These are phyloP conservation scores for Leccinum variicolor DNA, from an alignment of 768 basidiomycete genomes.

Conservation along the genomic window DNA sequence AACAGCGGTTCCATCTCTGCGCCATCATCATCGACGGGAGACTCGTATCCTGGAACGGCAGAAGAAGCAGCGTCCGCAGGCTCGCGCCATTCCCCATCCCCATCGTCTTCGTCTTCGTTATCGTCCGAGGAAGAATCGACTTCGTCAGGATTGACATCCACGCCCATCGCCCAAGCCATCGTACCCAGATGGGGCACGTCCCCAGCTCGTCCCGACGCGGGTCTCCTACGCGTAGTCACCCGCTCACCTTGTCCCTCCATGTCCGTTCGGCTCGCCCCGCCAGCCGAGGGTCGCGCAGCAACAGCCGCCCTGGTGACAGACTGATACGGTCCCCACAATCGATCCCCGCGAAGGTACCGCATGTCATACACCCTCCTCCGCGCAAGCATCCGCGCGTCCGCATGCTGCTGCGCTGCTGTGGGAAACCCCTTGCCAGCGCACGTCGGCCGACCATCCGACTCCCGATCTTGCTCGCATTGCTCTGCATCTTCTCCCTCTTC, in stretches of 20 bases:
- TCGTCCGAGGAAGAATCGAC: slow-evolving; percentile 14
- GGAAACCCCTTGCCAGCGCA: slow-evolving; percentile 13
- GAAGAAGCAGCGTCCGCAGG: slow-evolving; percentile 2
- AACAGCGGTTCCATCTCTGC: slow-evolving; percentile 9
- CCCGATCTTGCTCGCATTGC: neutral
- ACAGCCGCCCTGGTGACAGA: slow-evolving; percentile 12
- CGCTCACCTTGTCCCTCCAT: neutral
- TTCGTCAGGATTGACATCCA: slow-evolving; percentile 10
- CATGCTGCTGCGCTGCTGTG: slow-evolving; percentile 9
- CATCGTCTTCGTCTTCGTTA: neutral
- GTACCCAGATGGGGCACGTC: slow-evolving; percentile 2
- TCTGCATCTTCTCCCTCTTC: neutral
- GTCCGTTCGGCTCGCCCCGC: neutral
- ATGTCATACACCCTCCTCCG: slow-evolving; percentile 31
- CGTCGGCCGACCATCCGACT: neutral
- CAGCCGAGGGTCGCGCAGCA: neutral
- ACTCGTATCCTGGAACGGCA: neutral
- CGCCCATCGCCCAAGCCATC: slow-evolving; percentile 17
- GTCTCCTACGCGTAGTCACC: neutral
- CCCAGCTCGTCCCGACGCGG: neutral
- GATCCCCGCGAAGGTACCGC: slow-evolving; percentile 27
- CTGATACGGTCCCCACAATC: slow-evolving; percentile 29
- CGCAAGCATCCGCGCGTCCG: slow-evolving; percentile 27
- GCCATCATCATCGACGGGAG: neutral
- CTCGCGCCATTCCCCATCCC: slow-evolving; percentile 24